Percentiles rank a stretch among this genome's conserved stretches.
Evolutionary conservation across 179 eudicot genomes (phyloP).

Genomic region (Beta lomatogona): DNA sequence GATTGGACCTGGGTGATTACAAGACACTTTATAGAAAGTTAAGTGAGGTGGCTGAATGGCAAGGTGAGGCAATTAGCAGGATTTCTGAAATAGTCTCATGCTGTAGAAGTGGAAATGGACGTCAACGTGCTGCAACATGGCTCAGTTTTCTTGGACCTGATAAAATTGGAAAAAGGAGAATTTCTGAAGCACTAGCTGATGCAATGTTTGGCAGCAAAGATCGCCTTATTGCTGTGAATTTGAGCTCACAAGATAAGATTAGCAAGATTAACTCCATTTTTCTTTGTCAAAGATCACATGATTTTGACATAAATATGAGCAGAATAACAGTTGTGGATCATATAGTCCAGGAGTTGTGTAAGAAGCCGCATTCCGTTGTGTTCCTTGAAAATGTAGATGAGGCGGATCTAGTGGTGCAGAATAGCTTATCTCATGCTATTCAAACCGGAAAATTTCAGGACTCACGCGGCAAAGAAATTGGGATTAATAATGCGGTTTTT

Average conservation of each 20-base stretch:
- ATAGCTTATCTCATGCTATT: constrained; percentile 66
- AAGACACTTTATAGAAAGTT: constrained; percentile 58
- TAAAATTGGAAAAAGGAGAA: constrained; percentile 65
- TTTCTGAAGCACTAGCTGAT: constrained; percentile 71
- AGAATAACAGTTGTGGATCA: constrained; percentile 67
- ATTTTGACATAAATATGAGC: constrained; percentile 43
- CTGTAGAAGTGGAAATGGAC: constrained; percentile 49
- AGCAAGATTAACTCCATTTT: constrained; percentile 43
- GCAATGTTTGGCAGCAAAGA: constrained; percentile 56
- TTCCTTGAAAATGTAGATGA: constrained; percentile 74
- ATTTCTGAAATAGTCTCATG: constrained; percentile 56
- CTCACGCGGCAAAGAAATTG: constrained; percentile 68
- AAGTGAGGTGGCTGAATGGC: constrained; percentile 61
- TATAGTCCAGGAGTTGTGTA: constrained; percentile 65
- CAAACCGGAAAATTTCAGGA: constrained; percentile 68
- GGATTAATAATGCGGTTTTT: constrained; percentile 52
- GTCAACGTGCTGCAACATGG: constrained; percentile 55
- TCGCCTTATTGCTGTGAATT: constrained; percentile 52
- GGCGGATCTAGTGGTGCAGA: constrained; percentile 63
- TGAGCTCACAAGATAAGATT: constrained; percentile 43
- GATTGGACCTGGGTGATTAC: constrained; percentile 50
- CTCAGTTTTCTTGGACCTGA: constrained; percentile 76
- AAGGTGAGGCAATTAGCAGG: constrained; percentile 56
- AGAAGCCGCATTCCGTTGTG: constrained; percentile 63
- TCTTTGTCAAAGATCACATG: constrained; percentile 34